Conservation (phyloP, 2,329 filamentous ascomycete genomes). For the Dothideomycetidae sp. region DNA sequence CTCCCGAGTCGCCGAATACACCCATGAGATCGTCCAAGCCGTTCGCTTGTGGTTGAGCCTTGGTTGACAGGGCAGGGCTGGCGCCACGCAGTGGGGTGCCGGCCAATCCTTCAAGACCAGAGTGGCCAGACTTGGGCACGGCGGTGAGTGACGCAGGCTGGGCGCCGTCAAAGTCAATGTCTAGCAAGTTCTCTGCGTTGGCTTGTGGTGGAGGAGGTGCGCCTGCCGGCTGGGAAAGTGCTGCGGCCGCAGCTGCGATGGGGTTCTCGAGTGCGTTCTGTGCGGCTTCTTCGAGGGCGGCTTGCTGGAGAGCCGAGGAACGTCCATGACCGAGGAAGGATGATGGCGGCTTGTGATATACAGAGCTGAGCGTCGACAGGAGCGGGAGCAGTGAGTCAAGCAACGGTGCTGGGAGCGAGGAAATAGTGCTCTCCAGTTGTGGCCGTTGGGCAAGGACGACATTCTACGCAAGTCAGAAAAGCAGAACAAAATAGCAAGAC, state of each 20-base stretch:
- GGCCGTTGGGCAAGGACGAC: conserved; percentile 91
- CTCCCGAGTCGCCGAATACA: conserved; percentile 48
- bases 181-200: conserved; percentile 87
- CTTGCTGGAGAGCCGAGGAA: conserved; percentile 85
- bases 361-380: conserved; percentile 85
- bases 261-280: conserved; percentile 89
- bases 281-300: conserved; percentile 89
- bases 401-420: conserved; percentile 66
- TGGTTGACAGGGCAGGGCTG: conserved; percentile 41
- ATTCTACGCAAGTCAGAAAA: conserved; percentile 37
- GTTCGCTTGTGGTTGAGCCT: conserved; percentile 19
- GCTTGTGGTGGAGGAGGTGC: conserved; percentile 45
- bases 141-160: conserved; percentile 76
- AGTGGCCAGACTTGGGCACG: conserved; percentile 36
- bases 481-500: no score
- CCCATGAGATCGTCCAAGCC: conserved; percentile 74
- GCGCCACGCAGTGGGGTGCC: conserved; percentile 56
- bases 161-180: conserved; percentile 90
- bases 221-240: conserved; percentile 35
- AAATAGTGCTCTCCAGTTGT: conserved; percentile 86
- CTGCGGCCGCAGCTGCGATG: conserved; percentile 69
- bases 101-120: conserved; percentile 39
- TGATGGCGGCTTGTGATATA: conserved; percentile 96
- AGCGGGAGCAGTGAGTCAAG: conserved; percentile 84
- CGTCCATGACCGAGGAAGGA: conserved; percentile 95